Evolutionary conservation across 257 asterid species (phyloP).

Genomic region (Marsdenia floribunda): DNA sequence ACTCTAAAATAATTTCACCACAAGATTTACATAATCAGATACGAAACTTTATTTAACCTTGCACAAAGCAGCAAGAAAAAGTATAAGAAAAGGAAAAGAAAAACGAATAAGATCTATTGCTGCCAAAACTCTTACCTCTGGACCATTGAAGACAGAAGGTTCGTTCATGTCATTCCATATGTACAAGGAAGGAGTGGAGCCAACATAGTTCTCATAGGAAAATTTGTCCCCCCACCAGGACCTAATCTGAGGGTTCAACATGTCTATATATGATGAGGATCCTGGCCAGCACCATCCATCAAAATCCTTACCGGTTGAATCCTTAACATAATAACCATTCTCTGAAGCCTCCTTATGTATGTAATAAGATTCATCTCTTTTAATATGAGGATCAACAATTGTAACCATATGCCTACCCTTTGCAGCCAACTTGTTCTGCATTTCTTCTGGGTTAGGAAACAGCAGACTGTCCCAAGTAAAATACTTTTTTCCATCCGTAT

Average conservation of each 20-base stretch:
- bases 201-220: constrained; percentile 61
- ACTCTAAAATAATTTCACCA: background rate
- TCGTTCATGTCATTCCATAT: constrained; percentile 99
- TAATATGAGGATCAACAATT: constrained; percentile 97
- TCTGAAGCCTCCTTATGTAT: constrained; percentile 88
- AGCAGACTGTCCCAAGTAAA: constrained; percentile 86
- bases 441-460: constrained; percentile 87
- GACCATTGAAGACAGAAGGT: constrained; percentile 97
- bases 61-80: background rate
- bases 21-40: background rate
- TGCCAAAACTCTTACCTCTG: constrained; percentile 60
- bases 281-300: constrained; percentile 99
- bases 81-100: background rate
- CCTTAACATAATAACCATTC: constrained; percentile 85
- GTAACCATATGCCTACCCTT: constrained; percentile 97
- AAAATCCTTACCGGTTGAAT: constrained; percentile 74
- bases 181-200: constrained; percentile 81
- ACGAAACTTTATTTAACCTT: background rate
- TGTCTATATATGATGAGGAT: constrained; percentile 81
- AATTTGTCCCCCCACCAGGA: constrained; percentile 93
- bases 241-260: constrained; percentile 86
- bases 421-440: constrained; percentile 89
- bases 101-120: background rate
- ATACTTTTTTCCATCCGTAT: constrained; percentile 88
- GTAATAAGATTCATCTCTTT: constrained; percentile 76